These are phyloP conservation scores for Closterium sp. DNA, from an alignment of 139 green algal genomes.

Conservation along the genomic window DNA sequence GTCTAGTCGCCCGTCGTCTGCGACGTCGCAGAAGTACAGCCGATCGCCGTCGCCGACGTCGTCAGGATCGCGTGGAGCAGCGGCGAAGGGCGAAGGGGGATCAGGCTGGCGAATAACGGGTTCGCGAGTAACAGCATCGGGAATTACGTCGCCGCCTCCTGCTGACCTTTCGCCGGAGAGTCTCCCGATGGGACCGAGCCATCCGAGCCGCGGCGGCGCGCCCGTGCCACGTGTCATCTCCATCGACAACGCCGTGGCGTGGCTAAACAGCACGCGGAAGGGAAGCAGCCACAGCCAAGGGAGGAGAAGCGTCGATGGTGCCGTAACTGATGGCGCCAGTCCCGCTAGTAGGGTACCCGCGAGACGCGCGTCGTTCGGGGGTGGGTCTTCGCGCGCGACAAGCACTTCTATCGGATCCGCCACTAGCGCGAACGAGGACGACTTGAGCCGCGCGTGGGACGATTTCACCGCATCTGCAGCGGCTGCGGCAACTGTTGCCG, in stretches of 20 bases:
- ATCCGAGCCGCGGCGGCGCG: neutral
- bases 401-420: neutral
- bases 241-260: neutral
- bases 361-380: neutral
- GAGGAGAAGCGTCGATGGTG: neutral
- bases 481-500: neutral
- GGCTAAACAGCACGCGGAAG: neutral
- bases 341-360: neutral
- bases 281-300: neutral
- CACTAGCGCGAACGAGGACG: neutral
- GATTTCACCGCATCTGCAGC: neutral
- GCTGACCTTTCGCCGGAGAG: neutral
- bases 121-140: neutral
- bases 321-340: neutral
- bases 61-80: neutral
- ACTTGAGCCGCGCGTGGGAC: neutral
- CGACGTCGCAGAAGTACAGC: neutral
- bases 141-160: neutral
- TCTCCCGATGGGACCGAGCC: neutral
- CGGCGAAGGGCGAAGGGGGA: neutral
- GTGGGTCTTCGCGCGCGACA: neutral
- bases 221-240: neutral
- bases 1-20: neutral
- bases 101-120: no score
- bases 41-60: neutral